Percentiles rank a stretch among this genome's conserved stretches.
These are phyloP conservation scores for Irpex sp. DNA, from an alignment of 1,284 basidiomycete species.

Conservation along the genomic window DNA sequence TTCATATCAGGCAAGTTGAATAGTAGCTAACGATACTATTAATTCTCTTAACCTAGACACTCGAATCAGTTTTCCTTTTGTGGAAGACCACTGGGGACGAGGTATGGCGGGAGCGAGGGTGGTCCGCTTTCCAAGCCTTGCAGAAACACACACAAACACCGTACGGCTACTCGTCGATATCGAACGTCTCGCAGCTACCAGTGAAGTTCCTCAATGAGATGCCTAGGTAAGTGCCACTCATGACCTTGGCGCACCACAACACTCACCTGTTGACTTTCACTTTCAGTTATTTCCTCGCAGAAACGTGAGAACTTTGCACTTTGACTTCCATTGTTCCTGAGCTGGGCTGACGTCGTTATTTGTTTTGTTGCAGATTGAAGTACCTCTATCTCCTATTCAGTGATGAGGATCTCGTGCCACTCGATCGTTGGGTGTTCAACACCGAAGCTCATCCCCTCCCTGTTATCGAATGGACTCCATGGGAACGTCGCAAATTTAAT, in stretches of 20 bases:
- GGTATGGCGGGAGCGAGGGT: slow-evolving; percentile 70
- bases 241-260: not conserved
- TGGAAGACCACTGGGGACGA: slow-evolving; percentile 63
- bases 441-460: slow-evolving; percentile 81
- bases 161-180: slow-evolving; percentile 53
- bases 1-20: too few relatives aligned
- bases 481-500: slow-evolving; percentile 14
- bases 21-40: too few relatives aligned
- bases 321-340: not conserved
- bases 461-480: slow-evolving; percentile 52
- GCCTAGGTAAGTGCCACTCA: slow-evolving; percentile 48
- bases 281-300: slow-evolving; percentile 60
- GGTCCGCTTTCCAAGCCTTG: slow-evolving; percentile 68
- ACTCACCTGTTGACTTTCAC: not conserved
- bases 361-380: slow-evolving; percentile 30
- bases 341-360: not conserved
- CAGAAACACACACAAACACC: slow-evolving; percentile 49
- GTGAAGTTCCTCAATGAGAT: slow-evolving; percentile 44
- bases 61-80: slow-evolving; percentile 63
- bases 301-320: slow-evolving; percentile 34
- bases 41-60: slow-evolving; percentile 36
- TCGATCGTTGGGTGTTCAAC: slow-evolving; percentile 79
- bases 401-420: slow-evolving; percentile 52
- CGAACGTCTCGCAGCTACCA: slow-evolving; percentile 36
- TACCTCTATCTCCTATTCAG: slow-evolving; percentile 58